Evolutionary conservation across 345 rosid genomes (phyloP).

Genomic region (Rhizophora mangle): DNA sequence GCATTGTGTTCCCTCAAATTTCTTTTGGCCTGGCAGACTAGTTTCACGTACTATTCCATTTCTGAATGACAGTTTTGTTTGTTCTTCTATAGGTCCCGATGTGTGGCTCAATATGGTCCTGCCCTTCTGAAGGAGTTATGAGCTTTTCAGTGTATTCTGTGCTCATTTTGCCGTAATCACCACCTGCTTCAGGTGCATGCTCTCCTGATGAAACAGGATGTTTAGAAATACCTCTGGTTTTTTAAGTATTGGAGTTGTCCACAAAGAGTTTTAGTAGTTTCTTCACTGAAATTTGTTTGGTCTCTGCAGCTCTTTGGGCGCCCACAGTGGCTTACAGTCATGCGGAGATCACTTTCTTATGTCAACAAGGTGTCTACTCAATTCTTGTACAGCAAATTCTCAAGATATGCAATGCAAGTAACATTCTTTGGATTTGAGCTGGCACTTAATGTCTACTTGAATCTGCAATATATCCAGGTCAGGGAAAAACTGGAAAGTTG

Average conservation of each 20-base stretch:
- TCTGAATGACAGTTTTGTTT: background rate
- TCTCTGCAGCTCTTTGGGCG: conserved; percentile 65
- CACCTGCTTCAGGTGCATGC: conserved; percentile 75
- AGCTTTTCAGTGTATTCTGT: conserved; percentile 78
- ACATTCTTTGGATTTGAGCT: background rate
- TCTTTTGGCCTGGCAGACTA: background rate
- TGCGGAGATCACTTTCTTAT: conserved; percentile 59
- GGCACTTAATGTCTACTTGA: background rate
- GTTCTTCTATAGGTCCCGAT: conserved; percentile 54
- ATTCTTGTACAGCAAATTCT: background rate
- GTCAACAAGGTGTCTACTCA: conserved; percentile 52
- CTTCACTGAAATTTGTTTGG: background rate
- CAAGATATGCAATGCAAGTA: background rate
- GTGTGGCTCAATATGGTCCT: conserved; percentile 92
- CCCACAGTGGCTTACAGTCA: conserved; percentile 89
- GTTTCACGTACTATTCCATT: background rate
- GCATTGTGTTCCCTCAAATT: background rate
- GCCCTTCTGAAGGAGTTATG: conserved; percentile 68
- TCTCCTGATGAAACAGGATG: background rate
- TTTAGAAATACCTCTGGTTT: background rate
- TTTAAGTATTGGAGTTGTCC: background rate
- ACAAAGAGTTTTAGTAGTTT: background rate
- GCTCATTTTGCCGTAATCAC: conserved; percentile 81
- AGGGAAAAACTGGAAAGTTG: conserved; percentile 53
- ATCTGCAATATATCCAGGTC: conserved; percentile 39